These are phyloP conservation scores for Biscogniauxia mediterranea DNA, from an alignment of 2,329 filamentous ascomycete genomes.

Conservation along the genomic window DNA sequence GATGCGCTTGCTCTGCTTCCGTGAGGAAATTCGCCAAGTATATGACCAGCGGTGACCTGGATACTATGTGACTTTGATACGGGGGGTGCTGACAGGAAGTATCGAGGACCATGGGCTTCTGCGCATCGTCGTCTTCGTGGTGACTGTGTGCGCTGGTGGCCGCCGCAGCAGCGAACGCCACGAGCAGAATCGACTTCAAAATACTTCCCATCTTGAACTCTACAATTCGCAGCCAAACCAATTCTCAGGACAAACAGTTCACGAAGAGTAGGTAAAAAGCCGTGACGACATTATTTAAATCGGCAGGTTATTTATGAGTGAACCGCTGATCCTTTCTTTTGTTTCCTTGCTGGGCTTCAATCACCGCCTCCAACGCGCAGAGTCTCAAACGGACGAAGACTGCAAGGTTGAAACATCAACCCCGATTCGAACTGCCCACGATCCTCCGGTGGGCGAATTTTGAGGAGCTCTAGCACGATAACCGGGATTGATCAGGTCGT, in stretches of 20 bases:
- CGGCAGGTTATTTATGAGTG: constrained; percentile 1
- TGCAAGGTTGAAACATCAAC: constrained; percentile 27
- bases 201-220: constrained; percentile 12
- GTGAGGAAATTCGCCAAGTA: constrained; percentile 40
- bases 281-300: constrained; percentile 1
- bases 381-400: constrained; percentile 8
- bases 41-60: constrained; percentile 38
- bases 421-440: constrained; percentile 6
- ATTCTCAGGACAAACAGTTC: not conserved
- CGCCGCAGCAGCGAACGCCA: constrained; percentile 17
- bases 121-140: constrained; percentile 15
- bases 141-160: constrained; percentile 22
- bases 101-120: constrained; percentile 21
- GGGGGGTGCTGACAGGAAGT: constrained; percentile 33
- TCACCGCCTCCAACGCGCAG: constrained; percentile 7
- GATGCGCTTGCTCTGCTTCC: constrained; percentile 34
- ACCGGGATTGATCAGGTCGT: constrained; percentile 15
- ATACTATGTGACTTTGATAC: constrained; percentile 34
- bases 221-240: not conserved
- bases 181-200: constrained; percentile 19
- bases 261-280: constrained; percentile 1
- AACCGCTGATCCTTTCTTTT: not conserved
- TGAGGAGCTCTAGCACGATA: constrained; percentile 9
- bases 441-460: constrained; percentile 13
- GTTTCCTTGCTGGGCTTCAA: constrained; percentile 1